Evolutionary conservation across 495 filamentous ascomycete species (phyloP).

Genomic region (Chaetomium fimeti): DNA sequence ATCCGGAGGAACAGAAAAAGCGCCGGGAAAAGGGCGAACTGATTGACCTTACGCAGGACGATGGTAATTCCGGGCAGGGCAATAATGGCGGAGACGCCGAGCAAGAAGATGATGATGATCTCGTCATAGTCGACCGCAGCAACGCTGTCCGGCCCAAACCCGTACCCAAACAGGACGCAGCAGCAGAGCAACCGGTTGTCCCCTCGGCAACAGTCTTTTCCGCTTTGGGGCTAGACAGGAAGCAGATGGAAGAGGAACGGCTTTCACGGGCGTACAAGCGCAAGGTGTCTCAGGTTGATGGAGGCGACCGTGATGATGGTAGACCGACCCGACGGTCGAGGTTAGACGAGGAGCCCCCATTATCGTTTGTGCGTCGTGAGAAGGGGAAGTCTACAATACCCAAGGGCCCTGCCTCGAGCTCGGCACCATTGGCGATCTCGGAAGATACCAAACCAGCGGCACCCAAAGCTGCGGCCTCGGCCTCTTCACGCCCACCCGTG

Average conservation of each 20-base stretch:
- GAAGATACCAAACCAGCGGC: background rate
- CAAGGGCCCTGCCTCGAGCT: background rate
- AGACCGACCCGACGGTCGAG: slow-evolving; percentile 34
- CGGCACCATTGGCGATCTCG: background rate
- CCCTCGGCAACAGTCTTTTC: slow-evolving; percentile 4
- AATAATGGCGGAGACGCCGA: too few relatives aligned
- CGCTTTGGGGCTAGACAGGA: slow-evolving; percentile 60
- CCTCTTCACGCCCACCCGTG: background rate
- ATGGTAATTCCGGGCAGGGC: slow-evolving; percentile 5
- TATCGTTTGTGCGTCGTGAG: background rate
- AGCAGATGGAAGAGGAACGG: slow-evolving; percentile 83
- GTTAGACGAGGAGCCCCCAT: background rate
- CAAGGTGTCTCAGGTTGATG: slow-evolving; percentile 44
- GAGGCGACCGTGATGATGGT: slow-evolving; percentile 14
- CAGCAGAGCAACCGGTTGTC: background rate
- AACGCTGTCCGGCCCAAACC: background rate
- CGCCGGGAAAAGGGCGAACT: background rate
- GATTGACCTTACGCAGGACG: slow-evolving; percentile 29
- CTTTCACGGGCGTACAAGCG: slow-evolving; percentile 65
- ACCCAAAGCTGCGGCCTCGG: slow-evolving; percentile 4
- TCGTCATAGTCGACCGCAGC: background rate
- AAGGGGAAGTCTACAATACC: background rate
- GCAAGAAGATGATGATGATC: background rate
- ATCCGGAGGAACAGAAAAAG: slow-evolving; percentile 17
- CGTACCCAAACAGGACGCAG: background rate